Evolutionary conservation across 2,329 filamentous ascomycete species (phyloP).

Genomic region (Cercospora brassicicola): DNA sequence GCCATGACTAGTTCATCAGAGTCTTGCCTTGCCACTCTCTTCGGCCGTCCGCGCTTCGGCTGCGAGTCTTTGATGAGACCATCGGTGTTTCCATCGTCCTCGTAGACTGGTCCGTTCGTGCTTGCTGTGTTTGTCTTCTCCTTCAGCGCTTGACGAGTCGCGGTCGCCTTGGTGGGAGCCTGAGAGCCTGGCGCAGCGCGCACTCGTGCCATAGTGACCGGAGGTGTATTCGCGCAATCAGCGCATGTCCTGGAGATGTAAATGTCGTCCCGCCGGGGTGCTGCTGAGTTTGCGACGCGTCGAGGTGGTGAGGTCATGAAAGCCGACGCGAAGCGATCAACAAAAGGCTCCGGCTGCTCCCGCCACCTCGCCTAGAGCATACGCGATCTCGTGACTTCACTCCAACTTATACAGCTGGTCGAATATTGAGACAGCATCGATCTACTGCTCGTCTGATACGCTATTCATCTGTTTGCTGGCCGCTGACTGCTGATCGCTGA

Average conservation of each 20-base stretch:
- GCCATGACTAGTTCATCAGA: slow-evolving; percentile 35
- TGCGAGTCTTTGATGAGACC: slow-evolving; percentile 33
- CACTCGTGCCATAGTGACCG: slow-evolving; percentile 31
- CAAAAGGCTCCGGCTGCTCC: slow-evolving; percentile 4
- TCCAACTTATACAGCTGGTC: background rate
- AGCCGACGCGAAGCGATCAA: slow-evolving; percentile 16
- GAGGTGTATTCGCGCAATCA: background rate
- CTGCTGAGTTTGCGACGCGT: slow-evolving; percentile 4
- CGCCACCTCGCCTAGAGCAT: background rate
- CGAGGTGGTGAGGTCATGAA: slow-evolving; percentile 13
- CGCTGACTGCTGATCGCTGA: background rate
- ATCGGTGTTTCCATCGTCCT: slow-evolving; percentile 32
- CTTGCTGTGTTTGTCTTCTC: slow-evolving; percentile 37
- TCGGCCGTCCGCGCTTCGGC: slow-evolving; percentile 27
- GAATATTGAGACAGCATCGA: background rate
- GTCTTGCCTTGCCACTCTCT: slow-evolving; percentile 21
- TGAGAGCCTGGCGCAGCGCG: slow-evolving; percentile 30
- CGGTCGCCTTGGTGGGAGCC: slow-evolving; percentile 19
- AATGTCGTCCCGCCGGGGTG: background rate
- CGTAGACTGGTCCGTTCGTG: slow-evolving; percentile 26
- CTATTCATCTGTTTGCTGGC: background rate
- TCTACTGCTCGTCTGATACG: background rate
- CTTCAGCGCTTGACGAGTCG: slow-evolving; percentile 30
- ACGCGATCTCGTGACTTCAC: slow-evolving; percentile 1
- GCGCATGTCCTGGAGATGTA: slow-evolving; percentile 7